Evolutionary conservation across 768 basidiomycete species (phyloP).

Genomic region (Mycena capillaripes): DNA sequence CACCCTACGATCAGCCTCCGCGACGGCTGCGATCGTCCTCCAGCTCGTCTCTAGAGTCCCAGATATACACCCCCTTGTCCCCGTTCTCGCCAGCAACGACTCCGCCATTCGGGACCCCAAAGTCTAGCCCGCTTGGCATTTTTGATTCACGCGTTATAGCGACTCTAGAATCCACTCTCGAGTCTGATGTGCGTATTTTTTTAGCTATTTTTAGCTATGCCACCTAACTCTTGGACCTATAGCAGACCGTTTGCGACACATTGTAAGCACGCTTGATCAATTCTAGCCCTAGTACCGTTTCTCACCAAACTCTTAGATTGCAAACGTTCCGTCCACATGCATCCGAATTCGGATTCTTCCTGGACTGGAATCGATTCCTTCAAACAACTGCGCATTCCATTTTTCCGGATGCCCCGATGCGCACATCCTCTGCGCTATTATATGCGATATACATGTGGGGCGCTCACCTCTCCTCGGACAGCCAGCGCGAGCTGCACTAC

Average conservation of each 20-base stretch:
- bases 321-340: constrained; percentile 72
- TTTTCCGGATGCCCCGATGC: not conserved
- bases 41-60: constrained; percentile 32
- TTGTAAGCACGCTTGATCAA: too few relatives aligned
- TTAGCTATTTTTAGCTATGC: not conserved
- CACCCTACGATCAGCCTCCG: constrained; percentile 3
- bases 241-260: too few relatives aligned
- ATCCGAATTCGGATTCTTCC: constrained; percentile 76
- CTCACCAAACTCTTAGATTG: constrained; percentile 53
- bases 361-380: constrained; percentile 59
- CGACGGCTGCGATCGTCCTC: constrained; percentile 14
- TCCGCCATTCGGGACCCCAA: not conserved
- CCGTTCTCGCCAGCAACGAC: constrained; percentile 45
- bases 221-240: too few relatives aligned
- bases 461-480: constrained; percentile 42
- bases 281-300: constrained; percentile 19
- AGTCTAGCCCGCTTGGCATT: constrained; percentile 27
- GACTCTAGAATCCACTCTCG: constrained; percentile 8
- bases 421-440: not conserved
- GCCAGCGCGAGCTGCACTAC: constrained; percentile 9
- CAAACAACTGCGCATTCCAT: not conserved
- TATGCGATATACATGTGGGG: constrained; percentile 50
- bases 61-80: constrained; percentile 42
- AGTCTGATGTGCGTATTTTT: constrained; percentile 12
- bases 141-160: constrained; percentile 17